Percentiles rank a stretch among this genome's conserved stretches.
These are phyloP conservation scores for Prinsepia uniflora DNA, from an alignment of 306 rosid species.

Conservation along the genomic window DNA sequence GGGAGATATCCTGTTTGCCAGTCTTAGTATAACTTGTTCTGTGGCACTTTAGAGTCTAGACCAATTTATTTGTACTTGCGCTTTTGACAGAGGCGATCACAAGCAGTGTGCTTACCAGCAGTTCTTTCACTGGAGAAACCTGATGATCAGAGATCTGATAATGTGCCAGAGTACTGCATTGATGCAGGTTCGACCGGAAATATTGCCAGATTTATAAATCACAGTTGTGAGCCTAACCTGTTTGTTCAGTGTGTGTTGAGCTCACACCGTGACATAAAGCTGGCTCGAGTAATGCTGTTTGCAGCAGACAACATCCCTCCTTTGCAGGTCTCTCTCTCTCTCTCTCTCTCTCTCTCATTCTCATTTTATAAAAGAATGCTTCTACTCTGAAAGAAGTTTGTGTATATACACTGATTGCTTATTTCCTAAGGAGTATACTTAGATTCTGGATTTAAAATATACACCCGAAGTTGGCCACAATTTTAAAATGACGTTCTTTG, in stretches of 20 bases:
- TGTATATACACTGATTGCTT: background rate
- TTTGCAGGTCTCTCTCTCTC: constrained; percentile 54
- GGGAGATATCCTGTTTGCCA: background rate
- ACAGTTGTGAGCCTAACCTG: constrained; percentile 91
- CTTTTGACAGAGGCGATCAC: constrained; percentile 62
- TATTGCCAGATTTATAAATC: constrained; percentile 85
- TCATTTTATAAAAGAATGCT: background rate
- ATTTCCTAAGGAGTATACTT: background rate
- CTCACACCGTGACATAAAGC: constrained; percentile 69
- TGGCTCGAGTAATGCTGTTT: constrained; percentile 85
- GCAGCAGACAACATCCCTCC: constrained; percentile 98
- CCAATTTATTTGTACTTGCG: background rate
- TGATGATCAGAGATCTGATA: constrained; percentile 58
- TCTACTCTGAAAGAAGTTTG: background rate
- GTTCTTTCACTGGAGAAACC: constrained; percentile 40
- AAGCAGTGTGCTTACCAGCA: constrained; percentile 36
- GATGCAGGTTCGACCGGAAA: constrained; percentile 89
- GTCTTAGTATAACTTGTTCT: background rate
- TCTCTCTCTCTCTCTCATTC: background rate
- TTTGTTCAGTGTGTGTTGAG: constrained; percentile 95
- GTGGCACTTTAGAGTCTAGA: background rate
- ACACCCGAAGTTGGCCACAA: too few species aligned
- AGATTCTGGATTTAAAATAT: too few species aligned
- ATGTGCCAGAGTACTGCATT: constrained; percentile 72
- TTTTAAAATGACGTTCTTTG: too few species aligned